A percentile compares a stretch with the other conserved stretches of the same genome.
Evolutionary conservation across 2,329 filamentous ascomycete species (phyloP).

Genomic region (Curvularia spicifera): DNA sequence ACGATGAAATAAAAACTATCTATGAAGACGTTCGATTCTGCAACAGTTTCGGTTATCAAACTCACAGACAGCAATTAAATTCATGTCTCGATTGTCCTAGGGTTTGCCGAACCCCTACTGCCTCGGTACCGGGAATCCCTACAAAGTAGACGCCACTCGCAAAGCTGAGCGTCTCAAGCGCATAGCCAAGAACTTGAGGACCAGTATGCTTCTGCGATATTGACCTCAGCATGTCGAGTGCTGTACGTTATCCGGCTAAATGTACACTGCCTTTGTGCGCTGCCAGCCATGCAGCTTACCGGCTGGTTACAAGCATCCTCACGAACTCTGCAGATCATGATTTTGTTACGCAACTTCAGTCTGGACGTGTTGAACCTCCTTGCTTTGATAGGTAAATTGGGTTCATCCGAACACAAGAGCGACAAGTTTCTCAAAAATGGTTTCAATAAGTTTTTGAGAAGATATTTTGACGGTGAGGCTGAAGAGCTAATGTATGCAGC

Average conservation of each 20-base stretch:
- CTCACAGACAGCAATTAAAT: neutral
- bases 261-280: conserved; percentile 13
- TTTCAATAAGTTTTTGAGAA: neutral
- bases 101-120: neutral
- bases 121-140: neutral
- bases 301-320: conserved; percentile 6
- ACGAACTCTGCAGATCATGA: neutral
- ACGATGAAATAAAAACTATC: neutral
- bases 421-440: neutral
- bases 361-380: neutral
- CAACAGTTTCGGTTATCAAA: neutral
- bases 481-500: conserved; percentile 24
- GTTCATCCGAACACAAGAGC: neutral
- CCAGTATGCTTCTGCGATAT: neutral
- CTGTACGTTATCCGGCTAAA: conserved; percentile 41
- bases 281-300: conserved; percentile 22
- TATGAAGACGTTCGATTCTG: neutral
- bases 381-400: neutral
- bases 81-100: too few species aligned
- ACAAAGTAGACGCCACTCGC: neutral
- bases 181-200: neutral
- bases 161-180: neutral
- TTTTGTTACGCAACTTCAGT: neutral
- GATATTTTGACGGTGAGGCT: conserved; percentile 26
- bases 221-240: neutral